Base-by-base conservation (phyloP, 179 eudicot species). In the Camellia oleifera region DNA sequence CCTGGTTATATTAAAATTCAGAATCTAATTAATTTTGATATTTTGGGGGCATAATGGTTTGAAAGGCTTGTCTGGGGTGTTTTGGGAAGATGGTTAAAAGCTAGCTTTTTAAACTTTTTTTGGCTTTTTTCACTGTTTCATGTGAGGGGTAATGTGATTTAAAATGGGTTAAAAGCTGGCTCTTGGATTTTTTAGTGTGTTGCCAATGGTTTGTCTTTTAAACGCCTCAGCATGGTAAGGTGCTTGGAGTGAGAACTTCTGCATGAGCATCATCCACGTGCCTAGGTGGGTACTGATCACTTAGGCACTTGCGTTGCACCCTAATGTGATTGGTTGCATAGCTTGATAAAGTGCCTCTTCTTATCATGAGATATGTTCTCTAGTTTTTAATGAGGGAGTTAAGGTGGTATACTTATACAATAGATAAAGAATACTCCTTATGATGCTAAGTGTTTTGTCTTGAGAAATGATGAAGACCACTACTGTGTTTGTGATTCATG, bases 271-370 rank as follows among this genome's bases (percentile, higher is more conserved):
- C 46, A 20, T 74, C 65, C 50, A 15, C 50, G 32, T 32, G 65
- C 20, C 13, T 17, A 0, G 9, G 61, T 75, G 23, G 32, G 66
- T 50, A 17, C 17, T 50, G 58, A 71, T 50, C 60, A 71, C 75
- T 32, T 74, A 40, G 70, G 48, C 45, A 40, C 70, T 74, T 57
- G 66, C 50, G 5, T 74, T 57, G 66, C 50, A 12, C 53, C 53
- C 15, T 61, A 44, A 45, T 32, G 69, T 69, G 20, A 60, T 18
- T 62, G 12, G 79, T 48, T 63, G 32, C 70, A 32, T 76, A 62
- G 42, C 60, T 20, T 42, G 26, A 67, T 42, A 60, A 75, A 60
- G 63, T 77, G 26, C 40, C 48, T 77, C 18, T 77, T 52, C 62
- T 17, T 15, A 54, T 72, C 60, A 73, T 32, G 8, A 73, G 9